These are phyloP conservation scores for Fusarium anthophilum DNA, from an alignment of 2,329 filamentous ascomycete genomes.

Conservation along the genomic window DNA sequence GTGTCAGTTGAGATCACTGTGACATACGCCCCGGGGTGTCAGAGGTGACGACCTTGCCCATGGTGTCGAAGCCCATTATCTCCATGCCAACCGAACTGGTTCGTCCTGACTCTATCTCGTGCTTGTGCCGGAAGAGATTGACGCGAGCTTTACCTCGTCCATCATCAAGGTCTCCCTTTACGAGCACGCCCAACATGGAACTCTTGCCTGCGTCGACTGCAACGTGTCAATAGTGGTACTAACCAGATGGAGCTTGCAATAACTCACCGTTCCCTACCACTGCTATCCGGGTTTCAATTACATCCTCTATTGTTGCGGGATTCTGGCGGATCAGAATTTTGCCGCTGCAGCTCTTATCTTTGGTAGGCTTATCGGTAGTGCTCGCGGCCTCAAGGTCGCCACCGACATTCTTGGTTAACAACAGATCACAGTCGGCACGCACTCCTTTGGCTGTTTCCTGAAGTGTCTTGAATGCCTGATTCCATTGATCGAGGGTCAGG, in stretches of 20 bases:
- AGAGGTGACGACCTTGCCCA: slow-evolving; percentile 82
- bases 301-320: slow-evolving; percentile 80
- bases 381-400: slow-evolving; percentile 77
- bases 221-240: slow-evolving; percentile 18
- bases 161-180: slow-evolving; percentile 95
- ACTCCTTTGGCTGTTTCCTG: slow-evolving; percentile 69
- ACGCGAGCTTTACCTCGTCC: slow-evolving; percentile 92
- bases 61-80: slow-evolving; percentile 95
- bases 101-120: slow-evolving; percentile 94
- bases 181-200: slow-evolving; percentile 92
- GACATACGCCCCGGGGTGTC: slow-evolving; percentile 81
- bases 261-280: slow-evolving; percentile 88
- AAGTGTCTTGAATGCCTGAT: slow-evolving; percentile 73
- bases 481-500: slow-evolving; percentile 79
- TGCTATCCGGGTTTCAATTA: slow-evolving; percentile 95
- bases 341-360: slow-evolving; percentile 80
- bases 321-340: slow-evolving; percentile 84
- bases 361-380: slow-evolving; percentile 61
- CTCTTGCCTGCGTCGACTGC: slow-evolving; percentile 96
- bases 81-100: slow-evolving; percentile 99
- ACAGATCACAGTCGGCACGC: slow-evolving; percentile 79
- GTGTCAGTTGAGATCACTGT: background rate
- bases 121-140: slow-evolving; percentile 96
- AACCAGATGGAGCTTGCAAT: background rate
- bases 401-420: slow-evolving; percentile 92